Evolutionary conservation across 2,329 filamentous ascomycete species (phyloP), one percentile per base, ranked within the genome.

Genomic region (Penicillium sp.): DNA sequence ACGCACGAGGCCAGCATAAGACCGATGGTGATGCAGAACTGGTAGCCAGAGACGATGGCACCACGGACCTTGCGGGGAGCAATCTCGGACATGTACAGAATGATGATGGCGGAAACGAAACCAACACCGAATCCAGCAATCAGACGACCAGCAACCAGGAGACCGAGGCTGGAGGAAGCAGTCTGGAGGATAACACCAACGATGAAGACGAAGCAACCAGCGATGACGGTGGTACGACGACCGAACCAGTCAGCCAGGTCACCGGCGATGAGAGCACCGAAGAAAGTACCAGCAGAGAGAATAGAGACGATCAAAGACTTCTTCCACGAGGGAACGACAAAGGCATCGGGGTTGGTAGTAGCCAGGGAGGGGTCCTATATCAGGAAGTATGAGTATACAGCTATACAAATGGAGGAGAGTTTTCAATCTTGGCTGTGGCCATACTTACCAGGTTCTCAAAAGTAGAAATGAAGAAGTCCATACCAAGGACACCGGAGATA

Each of bases 21-120:
- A 78, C 91, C 91, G 64, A 93, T 84, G 62, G 90, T 93, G 75
- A 93, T 88, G 75, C 87, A 91, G 82, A 92, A 92, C 74, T 93
- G 90, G 80, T 93, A 93, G 4, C 89, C 89, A 1, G 89, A 86
- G n/a, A 94, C 90, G 53, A 93, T 84, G 57, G 90, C 88, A 71
- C 90, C 90, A 71, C 90, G 86, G 65, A 95, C 88, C 76, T 90
- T 91, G 75, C 84, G 85, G 59, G 89, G 88, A 39, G 77, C 75
- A 73, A 93, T 91, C 79, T 93, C 91, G 51, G 88, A 91, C 90
- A 95, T 94, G 85, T 95, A 93, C 62, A 92, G 82, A 72, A 92
- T 91, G 76, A 92, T 87, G 69, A 92, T 87, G 69, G 90, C 89
- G 8, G 89, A 91, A 67, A 90, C 89, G 73, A 92, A 92, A 72